Conservation (phyloP, 805 yeast species). For the Saturnispora galanensis region DNA sequence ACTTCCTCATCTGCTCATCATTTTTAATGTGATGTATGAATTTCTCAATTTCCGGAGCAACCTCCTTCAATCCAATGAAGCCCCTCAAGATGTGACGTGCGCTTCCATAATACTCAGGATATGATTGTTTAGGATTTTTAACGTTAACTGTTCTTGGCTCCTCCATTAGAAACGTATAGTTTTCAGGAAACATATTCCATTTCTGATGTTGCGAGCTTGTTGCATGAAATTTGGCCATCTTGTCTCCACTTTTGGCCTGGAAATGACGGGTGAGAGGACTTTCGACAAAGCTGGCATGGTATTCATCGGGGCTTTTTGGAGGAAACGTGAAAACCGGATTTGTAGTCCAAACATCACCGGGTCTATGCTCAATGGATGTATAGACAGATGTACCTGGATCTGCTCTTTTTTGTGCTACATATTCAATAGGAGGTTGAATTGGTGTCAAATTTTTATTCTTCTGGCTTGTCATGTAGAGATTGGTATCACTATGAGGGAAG, state of each 20-base stretch:
- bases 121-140: neutral
- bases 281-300: neutral
- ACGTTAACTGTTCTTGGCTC: neutral
- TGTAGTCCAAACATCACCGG: conserved; percentile 4
- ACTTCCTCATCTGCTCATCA: conserved; percentile 5
- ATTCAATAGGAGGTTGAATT: neutral
- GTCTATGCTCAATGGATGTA: neutral
- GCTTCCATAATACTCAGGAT: conserved; percentile 3
- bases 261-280: neutral
- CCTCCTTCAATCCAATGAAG: neutral
- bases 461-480: no score
- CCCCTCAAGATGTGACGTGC: conserved; percentile 4
- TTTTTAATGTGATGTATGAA: neutral
- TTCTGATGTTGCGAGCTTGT: no score
- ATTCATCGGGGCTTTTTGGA: neutral
- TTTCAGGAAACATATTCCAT: no score
- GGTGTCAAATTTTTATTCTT: no score
- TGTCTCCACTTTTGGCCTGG: neutral
- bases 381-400: neutral
- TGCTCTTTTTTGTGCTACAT: neutral
- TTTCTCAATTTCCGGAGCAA: neutral
- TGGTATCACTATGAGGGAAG: no score
- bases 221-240: neutral
- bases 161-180: no score
- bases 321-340: conserved; percentile 2